Evolutionary conservation across 768 basidiomycete species (phyloP).

Genomic region (Hericium coralloides): DNA sequence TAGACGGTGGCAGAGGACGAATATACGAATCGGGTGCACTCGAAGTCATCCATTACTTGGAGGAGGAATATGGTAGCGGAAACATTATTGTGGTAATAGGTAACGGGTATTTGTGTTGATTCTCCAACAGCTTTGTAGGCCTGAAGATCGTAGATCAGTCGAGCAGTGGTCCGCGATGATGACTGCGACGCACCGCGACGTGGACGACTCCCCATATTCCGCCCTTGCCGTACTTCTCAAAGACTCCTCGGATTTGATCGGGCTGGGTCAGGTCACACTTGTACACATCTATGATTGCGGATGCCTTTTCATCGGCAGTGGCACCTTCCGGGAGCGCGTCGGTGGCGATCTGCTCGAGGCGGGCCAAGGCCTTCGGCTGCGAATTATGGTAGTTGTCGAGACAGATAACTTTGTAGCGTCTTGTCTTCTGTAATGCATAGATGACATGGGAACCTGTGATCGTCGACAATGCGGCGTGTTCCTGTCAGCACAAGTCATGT

Average conservation of each 20-base stretch:
- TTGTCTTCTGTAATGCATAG: conserved; percentile 74
- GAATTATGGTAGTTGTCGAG: conserved; percentile 97
- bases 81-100: conserved; percentile 94
- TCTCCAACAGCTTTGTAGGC: conserved; percentile 98
- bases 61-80: conserved; percentile 78
- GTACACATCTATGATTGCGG: conserved; percentile 62
- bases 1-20: conserved; percentile 98
- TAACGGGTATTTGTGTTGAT: conserved; percentile 84
- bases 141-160: conserved; percentile 27
- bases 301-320: conserved; percentile 59
- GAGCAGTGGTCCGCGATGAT: not conserved
- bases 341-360: conserved; percentile 74
- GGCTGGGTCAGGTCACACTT: conserved; percentile 67
- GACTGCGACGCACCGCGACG: conserved; percentile 61
- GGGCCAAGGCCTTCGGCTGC: conserved; percentile 59
- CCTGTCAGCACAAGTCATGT: not conserved
- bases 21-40: conserved; percentile 85
- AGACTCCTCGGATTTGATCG: conserved; percentile 67
- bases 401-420: conserved; percentile 86
- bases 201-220: conserved; percentile 97
- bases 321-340: conserved; percentile 60
- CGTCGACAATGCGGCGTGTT: not conserved
- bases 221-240: conserved; percentile 77
- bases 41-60: conserved; percentile 78
- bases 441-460: conserved; percentile 85